Evolutionary conservation across 2,329 filamentous ascomycete species (phyloP), one percentile per base, ranked within the genome.

Genomic region (Aureobasidium namibiae): DNA sequence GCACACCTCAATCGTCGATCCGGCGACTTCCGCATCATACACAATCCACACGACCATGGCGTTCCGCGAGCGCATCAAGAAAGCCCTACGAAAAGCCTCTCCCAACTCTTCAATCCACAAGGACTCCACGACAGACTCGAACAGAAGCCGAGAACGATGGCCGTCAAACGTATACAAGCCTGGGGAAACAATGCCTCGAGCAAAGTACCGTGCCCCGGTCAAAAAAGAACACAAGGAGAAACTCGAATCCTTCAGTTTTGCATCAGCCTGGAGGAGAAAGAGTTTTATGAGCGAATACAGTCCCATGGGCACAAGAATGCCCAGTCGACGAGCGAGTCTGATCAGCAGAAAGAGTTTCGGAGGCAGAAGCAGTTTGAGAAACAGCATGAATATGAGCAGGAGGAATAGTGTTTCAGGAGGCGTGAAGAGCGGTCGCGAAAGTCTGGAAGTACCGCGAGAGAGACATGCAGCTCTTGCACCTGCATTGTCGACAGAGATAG

Each of bases 211-310:
- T 42, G 71, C 74, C 26, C 74, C 75, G 10, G 76, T 78, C 42
- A 74, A 74, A 60, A 77, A 78, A 42, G 74, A 77, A 64, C 77
- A 80, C 73, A 78, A 77, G 66, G 76, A 76, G 64, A 71, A 73
- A 48, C 71, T 80, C 38, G 77, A 79, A 63, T 66, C 75, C 14
- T 80, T 78, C 68, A 73, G 63, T 60, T 79, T 77, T 65, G 69
- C 69, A 23, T 74, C 74, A 18, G 75, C 77, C 23, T 79, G 77
- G 76, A 71, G 75, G 26, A 68, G 74, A 57, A 73, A 71, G 64
- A 77, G 74, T 63, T 72, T 73, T 54, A 69, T 73, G 52, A 76
- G 73, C 61, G 66, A 74, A 59, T 78, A 79, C 67, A 74, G 71
- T 52, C 77, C 77, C 36, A 78, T 79, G 76, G 77, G 77, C 39